Conservation (phyloP, 2,329 filamentous ascomycete genomes). For the Acrodontium crateriforme region DNA sequence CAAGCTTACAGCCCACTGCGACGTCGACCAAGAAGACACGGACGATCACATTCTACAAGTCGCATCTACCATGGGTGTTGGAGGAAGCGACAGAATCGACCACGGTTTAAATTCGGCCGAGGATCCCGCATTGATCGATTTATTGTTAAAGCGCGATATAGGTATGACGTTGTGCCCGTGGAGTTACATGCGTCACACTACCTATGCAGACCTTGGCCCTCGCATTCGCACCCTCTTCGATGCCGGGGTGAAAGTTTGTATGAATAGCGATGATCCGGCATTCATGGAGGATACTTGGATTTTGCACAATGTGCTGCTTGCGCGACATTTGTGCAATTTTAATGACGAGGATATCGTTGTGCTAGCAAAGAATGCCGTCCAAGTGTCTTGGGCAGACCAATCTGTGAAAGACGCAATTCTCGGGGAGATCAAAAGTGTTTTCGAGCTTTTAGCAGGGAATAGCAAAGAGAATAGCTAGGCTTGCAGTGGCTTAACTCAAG, state of each 20-base stretch:
- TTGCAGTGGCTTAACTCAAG: no score
- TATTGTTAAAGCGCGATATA: constrained; percentile 22
- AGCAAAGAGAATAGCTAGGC: no score
- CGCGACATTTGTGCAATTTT: constrained; percentile 28
- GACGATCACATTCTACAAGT: constrained; percentile 31
- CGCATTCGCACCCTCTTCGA: constrained; percentile 32
- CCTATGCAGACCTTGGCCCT: constrained; percentile 26
- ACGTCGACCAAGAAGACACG: constrained; percentile 37
- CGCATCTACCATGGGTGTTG: constrained; percentile 15
- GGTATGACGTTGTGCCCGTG: constrained; percentile 31
- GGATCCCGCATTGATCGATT: constrained; percentile 19
- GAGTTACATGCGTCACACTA: constrained; percentile 30
- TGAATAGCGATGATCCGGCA: constrained; percentile 37
- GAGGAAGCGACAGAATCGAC: constrained; percentile 27
- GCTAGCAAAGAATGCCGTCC: constrained; percentile 30
- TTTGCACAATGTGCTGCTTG: constrained; percentile 33
- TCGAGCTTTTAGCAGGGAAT: no score
- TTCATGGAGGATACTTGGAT: constrained; percentile 40
- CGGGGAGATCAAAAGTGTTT: no score
- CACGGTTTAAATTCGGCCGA: constrained; percentile 30
- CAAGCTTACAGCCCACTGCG: constrained; percentile 37
- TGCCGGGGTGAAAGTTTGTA: constrained; percentile 32
- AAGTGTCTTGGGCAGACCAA: constrained; percentile 34
- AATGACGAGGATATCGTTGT: constrained; percentile 29
- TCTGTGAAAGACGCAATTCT: no score